Evolutionary conservation across 2,329 filamentous ascomycete species (phyloP).

Genomic region (Epichloe amarillans): DNA sequence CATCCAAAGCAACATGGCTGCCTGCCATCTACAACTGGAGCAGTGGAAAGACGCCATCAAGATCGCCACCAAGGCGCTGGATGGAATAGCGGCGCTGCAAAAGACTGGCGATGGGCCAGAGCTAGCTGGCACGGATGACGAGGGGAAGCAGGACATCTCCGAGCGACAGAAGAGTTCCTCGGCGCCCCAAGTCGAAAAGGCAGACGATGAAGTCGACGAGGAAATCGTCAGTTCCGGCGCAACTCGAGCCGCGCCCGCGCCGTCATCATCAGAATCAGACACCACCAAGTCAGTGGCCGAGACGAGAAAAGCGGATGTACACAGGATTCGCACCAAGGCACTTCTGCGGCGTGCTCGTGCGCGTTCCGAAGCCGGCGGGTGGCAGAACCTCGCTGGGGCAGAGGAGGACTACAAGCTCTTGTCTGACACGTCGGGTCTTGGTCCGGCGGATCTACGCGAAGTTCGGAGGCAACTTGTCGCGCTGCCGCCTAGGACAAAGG

Average conservation of each 20-base stretch:
- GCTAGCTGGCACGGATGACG: slow-evolving; percentile 15
- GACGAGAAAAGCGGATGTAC: slow-evolving; percentile 42
- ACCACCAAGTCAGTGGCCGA: slow-evolving; percentile 9
- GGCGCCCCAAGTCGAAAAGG: slow-evolving; percentile 16
- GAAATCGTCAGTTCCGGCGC: slow-evolving; percentile 49
- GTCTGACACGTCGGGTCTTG: slow-evolving; percentile 39
- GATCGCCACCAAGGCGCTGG: slow-evolving; percentile 58
- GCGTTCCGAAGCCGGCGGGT: slow-evolving; percentile 56
- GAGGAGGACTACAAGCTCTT: slow-evolving; percentile 67
- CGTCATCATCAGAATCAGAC: neutral
- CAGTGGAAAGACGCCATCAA: slow-evolving; percentile 77
- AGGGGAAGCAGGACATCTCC: neutral
- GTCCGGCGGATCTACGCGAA: slow-evolving; percentile 50
- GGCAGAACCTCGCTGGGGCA: slow-evolving; percentile 68
- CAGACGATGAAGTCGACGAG: slow-evolving; percentile 36
- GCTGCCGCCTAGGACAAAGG: slow-evolving; percentile 57
- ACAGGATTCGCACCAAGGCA: slow-evolving; percentile 69
- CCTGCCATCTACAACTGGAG: slow-evolving; percentile 71
- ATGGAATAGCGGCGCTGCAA: slow-evolving; percentile 53
- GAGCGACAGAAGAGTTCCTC: neutral
- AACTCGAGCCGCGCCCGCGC: slow-evolving; percentile 30
- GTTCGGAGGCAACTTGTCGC: slow-evolving; percentile 52
- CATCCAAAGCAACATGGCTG: slow-evolving; percentile 76
- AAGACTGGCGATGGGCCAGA: slow-evolving; percentile 21
- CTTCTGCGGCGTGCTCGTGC: slow-evolving; percentile 68